Base-by-base conservation (phyloP, 2,329 filamentous ascomycete species). In the Endothia cerciana region DNA sequence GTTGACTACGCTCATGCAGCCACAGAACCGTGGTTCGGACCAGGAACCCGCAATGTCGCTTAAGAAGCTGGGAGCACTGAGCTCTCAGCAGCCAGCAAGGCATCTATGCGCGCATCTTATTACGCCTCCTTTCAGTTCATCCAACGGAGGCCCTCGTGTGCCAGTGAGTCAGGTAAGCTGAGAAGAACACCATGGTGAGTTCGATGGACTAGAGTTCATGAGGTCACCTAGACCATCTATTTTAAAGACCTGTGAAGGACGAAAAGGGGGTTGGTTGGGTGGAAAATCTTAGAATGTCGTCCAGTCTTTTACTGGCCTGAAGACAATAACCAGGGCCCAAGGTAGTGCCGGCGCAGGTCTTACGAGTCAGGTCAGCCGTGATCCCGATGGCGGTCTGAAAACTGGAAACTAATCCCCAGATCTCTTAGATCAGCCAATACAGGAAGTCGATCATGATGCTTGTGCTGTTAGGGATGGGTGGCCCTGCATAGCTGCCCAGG, bases 401-500 rank as follows among this genome's bases (percentile, higher is more conserved):
- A 17, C 22, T 51, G 47, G 7, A 51, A 28, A 22, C 5, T 28
- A 7, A n/a, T 41, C 33, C 6, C 13, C 38, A n/a, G 6, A 22
- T 22, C 28, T 36, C 55, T 36, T 36, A 41, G 55, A 22, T 13
- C 22, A 25, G 36, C 36, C n/a, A 45, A 62, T 63, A 38, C 49
- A 62, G 38, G 4, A 49, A 28, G 11, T 38, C 17, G 17, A 11
- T 38, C 25, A 5, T 47, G 56, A 28, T 30, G 38, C n/a, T 33
- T 13, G 25, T 45, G 38, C 49, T 66, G 60, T 60, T 60, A 60
- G 43, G 60, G 58, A 43, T 59, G 45, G 36, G 53, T 63, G 51
- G 64, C 49, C 56, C 64, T 66, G 45, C 59, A 38, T 43, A 30
- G 60, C 30, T 47, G 40, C 60, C 55, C 55, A 66, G 45, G n/a